These are phyloP conservation scores for Suhomyces chickasaworum DNA, from an alignment of 1,139 yeast species.

Conservation along the genomic window DNA sequence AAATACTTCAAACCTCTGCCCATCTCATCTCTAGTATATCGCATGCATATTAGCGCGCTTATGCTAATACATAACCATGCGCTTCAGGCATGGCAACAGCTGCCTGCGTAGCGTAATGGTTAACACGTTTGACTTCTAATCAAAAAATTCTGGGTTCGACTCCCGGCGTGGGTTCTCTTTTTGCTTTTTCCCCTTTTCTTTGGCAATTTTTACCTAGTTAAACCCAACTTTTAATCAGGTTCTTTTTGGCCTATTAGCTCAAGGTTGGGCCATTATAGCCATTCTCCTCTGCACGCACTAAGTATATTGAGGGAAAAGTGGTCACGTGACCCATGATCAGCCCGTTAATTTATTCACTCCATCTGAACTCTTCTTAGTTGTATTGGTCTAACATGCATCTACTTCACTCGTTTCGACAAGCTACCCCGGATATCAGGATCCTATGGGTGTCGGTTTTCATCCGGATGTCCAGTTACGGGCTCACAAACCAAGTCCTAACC, in stretches of 20 bases:
- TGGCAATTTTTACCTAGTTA: no score
- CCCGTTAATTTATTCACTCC: no score
- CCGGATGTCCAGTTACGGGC: constrained; percentile 76
- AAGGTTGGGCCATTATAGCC: no score
- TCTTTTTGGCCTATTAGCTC: no score
- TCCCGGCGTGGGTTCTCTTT: constrained; percentile 46
- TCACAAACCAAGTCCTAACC: constrained; percentile 79
- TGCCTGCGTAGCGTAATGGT: constrained; percentile 53
- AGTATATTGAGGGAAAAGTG: background rate
- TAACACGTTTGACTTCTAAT: constrained; percentile 52
- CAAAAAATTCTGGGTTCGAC: constrained; percentile 53
- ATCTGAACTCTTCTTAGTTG: no score
- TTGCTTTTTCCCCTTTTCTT: background rate
- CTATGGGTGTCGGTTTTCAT: constrained; percentile 73
- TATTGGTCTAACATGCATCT: constrained; percentile 26
- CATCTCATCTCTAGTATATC: background rate
- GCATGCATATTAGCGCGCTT: background rate
- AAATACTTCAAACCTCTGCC: background rate
- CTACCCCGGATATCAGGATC: constrained; percentile 57
- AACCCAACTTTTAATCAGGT: no score
- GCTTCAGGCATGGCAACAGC: background rate
- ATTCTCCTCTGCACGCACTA: no score
- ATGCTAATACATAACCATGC: background rate
- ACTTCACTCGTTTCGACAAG: constrained; percentile 26
- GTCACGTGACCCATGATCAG: background rate